These are phyloP conservation scores for Dactylellina sp. DNA, from an alignment of 2,329 filamentous ascomycete species.

Conservation along the genomic window DNA sequence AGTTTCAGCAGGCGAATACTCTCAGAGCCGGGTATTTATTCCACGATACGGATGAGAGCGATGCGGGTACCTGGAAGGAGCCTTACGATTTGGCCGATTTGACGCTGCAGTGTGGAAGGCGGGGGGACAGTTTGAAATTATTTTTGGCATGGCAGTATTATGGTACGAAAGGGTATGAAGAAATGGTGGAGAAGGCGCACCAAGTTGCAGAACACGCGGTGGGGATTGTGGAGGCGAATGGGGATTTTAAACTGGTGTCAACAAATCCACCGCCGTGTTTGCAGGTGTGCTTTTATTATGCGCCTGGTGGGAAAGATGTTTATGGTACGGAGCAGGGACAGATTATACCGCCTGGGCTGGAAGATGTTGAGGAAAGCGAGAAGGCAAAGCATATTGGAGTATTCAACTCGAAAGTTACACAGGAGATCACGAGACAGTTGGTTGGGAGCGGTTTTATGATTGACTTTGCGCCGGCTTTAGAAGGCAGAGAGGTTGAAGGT, in stretches of 20 bases:
- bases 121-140: constrained; percentile 86
- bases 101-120: constrained; percentile 90
- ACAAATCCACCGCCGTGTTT: constrained; percentile 84
- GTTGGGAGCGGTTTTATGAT: constrained; percentile 75
- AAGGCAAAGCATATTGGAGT: constrained; percentile 23
- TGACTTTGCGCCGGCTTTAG: constrained; percentile 70
- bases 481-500: constrained; percentile 68
- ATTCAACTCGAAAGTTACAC: constrained; percentile 66
- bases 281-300: constrained; percentile 91
- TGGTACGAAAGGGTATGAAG: constrained; percentile 76
- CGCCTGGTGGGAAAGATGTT: constrained; percentile 69
- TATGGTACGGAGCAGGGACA: constrained; percentile 59
- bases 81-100: constrained; percentile 91
- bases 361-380: constrained; percentile 10
- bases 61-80: constrained; percentile 65
- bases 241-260: constrained; percentile 77
- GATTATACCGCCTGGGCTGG: constrained; percentile 38
- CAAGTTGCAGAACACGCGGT: constrained; percentile 77
- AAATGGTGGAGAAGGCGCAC: constrained; percentile 78
- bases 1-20: constrained; percentile 86
- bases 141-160: constrained; percentile 92
- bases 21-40: constrained; percentile 88
- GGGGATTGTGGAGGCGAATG: constrained; percentile 68
- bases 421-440: constrained; percentile 69
- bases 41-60: constrained; percentile 69